phyloP scores from a whole-genome alignment of 1,139 yeast species.

The Yamadazyma taylorii region DNA sequence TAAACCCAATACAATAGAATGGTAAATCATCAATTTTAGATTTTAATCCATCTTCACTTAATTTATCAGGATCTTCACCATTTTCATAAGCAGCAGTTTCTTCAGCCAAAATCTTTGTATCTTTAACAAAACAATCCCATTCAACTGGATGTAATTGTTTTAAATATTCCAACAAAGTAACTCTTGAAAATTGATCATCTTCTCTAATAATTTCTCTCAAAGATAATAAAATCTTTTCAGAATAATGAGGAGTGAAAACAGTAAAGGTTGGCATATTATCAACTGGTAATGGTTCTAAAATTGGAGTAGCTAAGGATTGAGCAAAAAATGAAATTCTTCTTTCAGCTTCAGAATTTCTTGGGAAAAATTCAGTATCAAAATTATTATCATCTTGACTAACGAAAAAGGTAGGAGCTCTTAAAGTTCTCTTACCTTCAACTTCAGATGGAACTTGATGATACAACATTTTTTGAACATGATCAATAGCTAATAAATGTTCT shows the following conservation, averaged over 20 bases:
- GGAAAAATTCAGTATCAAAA: slow-evolving; percentile 94
- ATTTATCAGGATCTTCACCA: slow-evolving; percentile 63
- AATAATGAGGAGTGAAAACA: slow-evolving; percentile 95
- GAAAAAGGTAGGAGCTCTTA: slow-evolving; percentile 98
- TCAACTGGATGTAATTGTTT: slow-evolving; percentile 98
- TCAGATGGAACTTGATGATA: slow-evolving; percentile 98
- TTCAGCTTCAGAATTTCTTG: slow-evolving; percentile 95
- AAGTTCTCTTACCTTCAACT: slow-evolving; percentile 95
- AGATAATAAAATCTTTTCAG: slow-evolving; percentile 93
- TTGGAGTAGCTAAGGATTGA: slow-evolving; percentile 96
- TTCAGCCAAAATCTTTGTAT: slow-evolving; percentile 96
- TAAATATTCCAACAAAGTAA: slow-evolving; percentile 90
- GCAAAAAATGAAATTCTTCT: slow-evolving; percentile 99
- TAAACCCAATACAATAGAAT: slow-evolving; percentile 98
- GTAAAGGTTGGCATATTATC: slow-evolving; percentile 99
- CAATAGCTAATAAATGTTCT: slow-evolving; percentile 95
- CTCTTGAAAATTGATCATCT: slow-evolving; percentile 98
- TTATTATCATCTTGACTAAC: slow-evolving; percentile 97
- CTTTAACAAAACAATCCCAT: slow-evolving; percentile 99
- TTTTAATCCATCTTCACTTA: slow-evolving; percentile 71
- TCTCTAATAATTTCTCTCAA: slow-evolving; percentile 97
- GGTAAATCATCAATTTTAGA: slow-evolving; percentile 96
- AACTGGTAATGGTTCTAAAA: slow-evolving; percentile 97
- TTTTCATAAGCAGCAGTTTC: slow-evolving; percentile 88
- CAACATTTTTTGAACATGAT: slow-evolving; percentile 93